phyloP scores from a whole-genome alignment of 1,139 yeast species.

The Spathaspora sp. region DNA sequence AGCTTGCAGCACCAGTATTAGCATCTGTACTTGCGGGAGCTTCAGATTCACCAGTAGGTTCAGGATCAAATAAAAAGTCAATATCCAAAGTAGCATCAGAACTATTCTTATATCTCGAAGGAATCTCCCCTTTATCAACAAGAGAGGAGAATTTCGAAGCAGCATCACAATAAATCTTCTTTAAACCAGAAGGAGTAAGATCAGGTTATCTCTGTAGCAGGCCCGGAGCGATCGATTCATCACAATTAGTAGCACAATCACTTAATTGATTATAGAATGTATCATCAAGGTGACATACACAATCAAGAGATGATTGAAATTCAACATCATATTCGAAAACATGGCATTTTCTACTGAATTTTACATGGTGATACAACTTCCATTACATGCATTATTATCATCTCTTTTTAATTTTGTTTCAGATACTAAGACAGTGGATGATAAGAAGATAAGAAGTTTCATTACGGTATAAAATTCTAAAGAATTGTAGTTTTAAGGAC shows the following conservation, averaged over 20 bases:
- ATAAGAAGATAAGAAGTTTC: too few species aligned
- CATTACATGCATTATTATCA: conserved; percentile 4
- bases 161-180: conserved; percentile 7
- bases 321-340: neutral
- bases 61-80: too few species aligned
- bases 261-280: conserved; percentile 7
- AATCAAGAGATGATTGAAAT: conserved; percentile 2
- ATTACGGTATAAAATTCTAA: too few species aligned
- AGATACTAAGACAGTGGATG: too few species aligned
- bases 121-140: conserved; percentile 2
- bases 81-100: too few species aligned
- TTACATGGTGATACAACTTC: neutral
- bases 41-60: too few species aligned
- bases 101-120: too few species aligned
- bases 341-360: neutral
- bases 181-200: conserved; percentile 4
- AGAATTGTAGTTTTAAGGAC: too few species aligned
- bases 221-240: too few species aligned
- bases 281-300: conserved; percentile 8
- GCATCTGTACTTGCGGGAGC: too few species aligned
- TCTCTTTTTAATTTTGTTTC: neutral
- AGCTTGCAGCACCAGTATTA: too few species aligned
- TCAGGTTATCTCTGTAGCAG: neutral
- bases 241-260: conserved; percentile 6
- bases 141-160: conserved; percentile 7